Evolutionary conservation across 1,284 basidiomycete genomes (phyloP).

Genomic region (Ustilago curta): DNA sequence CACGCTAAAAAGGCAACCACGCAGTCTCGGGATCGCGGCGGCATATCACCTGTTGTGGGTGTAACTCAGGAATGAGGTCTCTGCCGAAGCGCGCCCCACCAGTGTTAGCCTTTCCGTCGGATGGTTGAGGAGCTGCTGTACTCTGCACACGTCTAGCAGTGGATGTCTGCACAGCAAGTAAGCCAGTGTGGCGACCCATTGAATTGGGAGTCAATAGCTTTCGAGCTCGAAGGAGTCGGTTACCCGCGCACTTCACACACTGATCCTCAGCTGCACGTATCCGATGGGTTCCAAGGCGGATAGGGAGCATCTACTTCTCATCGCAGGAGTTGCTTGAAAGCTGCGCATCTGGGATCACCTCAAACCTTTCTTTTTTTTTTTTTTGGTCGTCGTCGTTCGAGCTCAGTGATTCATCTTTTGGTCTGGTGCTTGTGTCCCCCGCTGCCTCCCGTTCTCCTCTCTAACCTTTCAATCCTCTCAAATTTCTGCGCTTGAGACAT

Average conservation of each 20-base stretch:
- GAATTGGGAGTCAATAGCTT: constrained; percentile 43
- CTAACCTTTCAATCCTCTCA: background rate
- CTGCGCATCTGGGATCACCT: constrained; percentile 49
- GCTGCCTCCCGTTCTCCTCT: background rate
- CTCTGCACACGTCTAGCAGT: constrained; percentile 48
- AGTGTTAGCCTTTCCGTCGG: constrained; percentile 55
- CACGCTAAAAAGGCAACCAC: background rate
- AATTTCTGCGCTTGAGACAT: background rate
- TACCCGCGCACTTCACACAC: constrained; percentile 56
- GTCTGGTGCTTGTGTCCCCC: too few species aligned
- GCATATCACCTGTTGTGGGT: constrained; percentile 48
- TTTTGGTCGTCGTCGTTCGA: background rate
- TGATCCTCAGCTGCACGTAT: constrained; percentile 61
- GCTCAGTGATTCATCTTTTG: too few species aligned
- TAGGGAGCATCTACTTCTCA: constrained; percentile 50
- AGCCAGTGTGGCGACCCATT: constrained; percentile 49
- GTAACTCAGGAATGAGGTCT: constrained; percentile 54
- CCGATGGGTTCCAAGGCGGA: constrained; percentile 47
- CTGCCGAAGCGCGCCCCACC: constrained; percentile 54
- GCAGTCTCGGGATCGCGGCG: fast-evolving
- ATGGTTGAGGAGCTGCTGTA: constrained; percentile 56
- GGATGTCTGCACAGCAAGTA: constrained; percentile 55
- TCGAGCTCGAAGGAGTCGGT: constrained; percentile 59
- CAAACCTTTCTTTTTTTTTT: constrained; percentile 49
- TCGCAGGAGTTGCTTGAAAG: constrained; percentile 51